Evolutionary conservation across 1,139 yeast genomes (phyloP).

Genomic region (Taphrina flavorubra): DNA sequence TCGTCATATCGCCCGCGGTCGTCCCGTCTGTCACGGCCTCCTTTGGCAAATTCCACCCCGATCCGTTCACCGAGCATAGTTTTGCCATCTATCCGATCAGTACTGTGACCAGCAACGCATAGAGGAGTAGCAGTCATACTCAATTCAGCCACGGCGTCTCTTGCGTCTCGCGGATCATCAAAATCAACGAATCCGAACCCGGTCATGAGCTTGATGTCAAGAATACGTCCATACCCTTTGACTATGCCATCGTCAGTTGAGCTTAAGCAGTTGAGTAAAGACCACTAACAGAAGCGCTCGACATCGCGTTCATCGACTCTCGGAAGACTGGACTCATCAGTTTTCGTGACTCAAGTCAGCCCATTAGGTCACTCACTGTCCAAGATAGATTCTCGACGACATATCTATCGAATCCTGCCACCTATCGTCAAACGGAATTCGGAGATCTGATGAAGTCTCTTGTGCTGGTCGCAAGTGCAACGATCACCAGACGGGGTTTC

Average conservation of each 20-base stretch:
- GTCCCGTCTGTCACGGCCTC: constrained; percentile 47
- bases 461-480: not conserved
- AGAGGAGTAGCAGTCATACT: constrained; percentile 32
- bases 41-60: constrained; percentile 52
- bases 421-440: not conserved
- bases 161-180: constrained; percentile 48
- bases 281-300: constrained; percentile 30
- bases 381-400: constrained; percentile 21
- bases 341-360: not conserved
- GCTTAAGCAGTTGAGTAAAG: not conserved
- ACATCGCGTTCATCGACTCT: constrained; percentile 34
- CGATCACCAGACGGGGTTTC: not conserved
- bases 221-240: constrained; percentile 47
- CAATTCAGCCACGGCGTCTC: constrained; percentile 46
- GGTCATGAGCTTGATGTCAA: constrained; percentile 47
- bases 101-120: constrained; percentile 7
- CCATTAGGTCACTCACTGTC: not conserved
- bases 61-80: constrained; percentile 47
- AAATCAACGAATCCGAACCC: constrained; percentile 47
- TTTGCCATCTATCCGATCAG: constrained; percentile 49
- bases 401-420: not conserved
- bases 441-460: constrained; percentile 3
- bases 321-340: constrained; percentile 10
- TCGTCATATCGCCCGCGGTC: constrained; percentile 45
- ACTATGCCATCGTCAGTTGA: constrained; percentile 28